Conservation (phyloP, 441 rosid genomes). For the Melastoma candidum region DNA sequence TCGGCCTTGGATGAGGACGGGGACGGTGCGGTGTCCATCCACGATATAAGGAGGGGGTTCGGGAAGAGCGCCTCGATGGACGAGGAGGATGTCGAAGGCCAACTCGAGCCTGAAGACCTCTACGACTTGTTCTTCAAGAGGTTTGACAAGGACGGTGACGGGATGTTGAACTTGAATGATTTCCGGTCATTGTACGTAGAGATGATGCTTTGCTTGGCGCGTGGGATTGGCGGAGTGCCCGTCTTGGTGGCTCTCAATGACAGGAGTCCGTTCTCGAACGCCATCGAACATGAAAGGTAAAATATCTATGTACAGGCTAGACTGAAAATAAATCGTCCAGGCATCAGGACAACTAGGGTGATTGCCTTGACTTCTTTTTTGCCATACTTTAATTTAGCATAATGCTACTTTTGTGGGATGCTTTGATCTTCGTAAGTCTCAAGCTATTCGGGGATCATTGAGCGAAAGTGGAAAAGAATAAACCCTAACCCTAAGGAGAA, state of each 20-base stretch:
- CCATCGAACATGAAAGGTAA: constrained; percentile 27
- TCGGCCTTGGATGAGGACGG: constrained; percentile 13
- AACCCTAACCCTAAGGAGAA: too few species aligned
- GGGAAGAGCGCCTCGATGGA: constrained; percentile 14
- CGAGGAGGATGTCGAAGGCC: neutral
- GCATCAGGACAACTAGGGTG: too few species aligned
- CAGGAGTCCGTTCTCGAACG: constrained; percentile 37
- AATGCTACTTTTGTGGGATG: too few species aligned
- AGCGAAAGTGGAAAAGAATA: too few species aligned
- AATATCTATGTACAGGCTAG: too few species aligned
- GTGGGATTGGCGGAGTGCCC: constrained; percentile 31
- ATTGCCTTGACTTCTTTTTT: too few species aligned
- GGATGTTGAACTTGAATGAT: constrained; percentile 10
- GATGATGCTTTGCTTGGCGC: constrained; percentile 36
- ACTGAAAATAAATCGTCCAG: neutral
- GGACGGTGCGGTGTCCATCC: constrained; percentile 14
- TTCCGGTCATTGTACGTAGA: constrained; percentile 23
- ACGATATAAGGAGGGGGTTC: constrained; percentile 15
- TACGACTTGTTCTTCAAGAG: neutral
- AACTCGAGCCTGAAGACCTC: neutral
- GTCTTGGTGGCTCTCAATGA: constrained; percentile 27
- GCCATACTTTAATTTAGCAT: too few species aligned
- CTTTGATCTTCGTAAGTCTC: too few species aligned
- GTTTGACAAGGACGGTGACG: neutral
- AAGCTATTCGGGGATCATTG: too few species aligned